Conservation (phyloP, 225 moss, liverwort and hornwort species). For the Physcomitrium patens region DNA sequence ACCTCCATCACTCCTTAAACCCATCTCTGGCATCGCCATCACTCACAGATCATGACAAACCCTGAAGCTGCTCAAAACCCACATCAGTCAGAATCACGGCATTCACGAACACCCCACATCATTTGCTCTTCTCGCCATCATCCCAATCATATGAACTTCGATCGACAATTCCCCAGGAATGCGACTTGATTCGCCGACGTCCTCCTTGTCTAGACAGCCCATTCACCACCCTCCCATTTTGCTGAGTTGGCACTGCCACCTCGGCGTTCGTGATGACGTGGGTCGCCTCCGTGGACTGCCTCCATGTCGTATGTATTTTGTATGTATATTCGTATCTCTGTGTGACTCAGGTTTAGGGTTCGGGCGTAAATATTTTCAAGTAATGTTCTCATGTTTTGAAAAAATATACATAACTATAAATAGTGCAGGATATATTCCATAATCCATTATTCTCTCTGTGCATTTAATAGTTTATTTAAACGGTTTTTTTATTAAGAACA, state of each 20-base stretch:
- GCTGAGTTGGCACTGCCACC: slow-evolving; percentile 7
- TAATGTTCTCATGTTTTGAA: too few relatives aligned
- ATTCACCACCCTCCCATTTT: too few relatives aligned
- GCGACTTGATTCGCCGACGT: neutral
- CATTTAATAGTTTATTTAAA: too few relatives aligned
- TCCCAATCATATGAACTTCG: neutral
- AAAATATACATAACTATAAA: too few relatives aligned
- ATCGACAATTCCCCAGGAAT: neutral
- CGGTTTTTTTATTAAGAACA: too few relatives aligned
- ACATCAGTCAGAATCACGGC: neutral
- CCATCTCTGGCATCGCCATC: slow-evolving; percentile 29
- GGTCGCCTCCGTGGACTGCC: neutral
- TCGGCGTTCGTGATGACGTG: neutral
- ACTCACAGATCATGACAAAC: neutral
- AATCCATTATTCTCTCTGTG: too few relatives aligned
- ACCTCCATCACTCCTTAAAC: slow-evolving; percentile 1
- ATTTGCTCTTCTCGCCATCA: neutral
- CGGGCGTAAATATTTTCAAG: too few relatives aligned
- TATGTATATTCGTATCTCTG: too few relatives aligned
- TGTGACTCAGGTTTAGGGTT: too few relatives aligned
- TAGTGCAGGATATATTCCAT: too few relatives aligned
- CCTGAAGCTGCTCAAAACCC: neutral
- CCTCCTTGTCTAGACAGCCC: too few relatives aligned
- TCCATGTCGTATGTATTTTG: too few relatives aligned
- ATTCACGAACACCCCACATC: neutral